phyloP scores from a whole-genome alignment of 768 basidiomycete species.

The Butyriboletus loyo region DNA sequence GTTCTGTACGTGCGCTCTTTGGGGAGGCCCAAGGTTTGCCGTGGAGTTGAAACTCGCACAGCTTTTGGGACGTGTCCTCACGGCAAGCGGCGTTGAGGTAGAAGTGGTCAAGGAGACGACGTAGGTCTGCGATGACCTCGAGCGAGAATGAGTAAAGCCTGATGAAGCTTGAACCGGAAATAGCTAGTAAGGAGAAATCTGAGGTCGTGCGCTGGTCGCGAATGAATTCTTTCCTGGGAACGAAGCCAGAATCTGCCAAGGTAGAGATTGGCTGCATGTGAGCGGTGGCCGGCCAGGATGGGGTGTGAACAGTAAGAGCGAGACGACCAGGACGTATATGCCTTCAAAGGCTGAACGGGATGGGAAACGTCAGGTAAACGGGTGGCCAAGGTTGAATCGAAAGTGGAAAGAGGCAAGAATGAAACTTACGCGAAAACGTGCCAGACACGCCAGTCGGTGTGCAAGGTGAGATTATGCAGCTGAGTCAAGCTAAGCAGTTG shows the following conservation, averaged over 20 bases:
- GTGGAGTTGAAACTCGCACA: slow-evolving; percentile 64
- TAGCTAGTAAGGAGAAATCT: slow-evolving; percentile 67
- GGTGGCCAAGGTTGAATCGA: slow-evolving; percentile 30
- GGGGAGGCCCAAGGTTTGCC: slow-evolving; percentile 73
- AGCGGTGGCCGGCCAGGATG: slow-evolving; percentile 24
- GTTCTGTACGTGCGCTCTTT: slow-evolving; percentile 64
- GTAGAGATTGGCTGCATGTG: slow-evolving; percentile 32
- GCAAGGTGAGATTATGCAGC: slow-evolving; percentile 11
- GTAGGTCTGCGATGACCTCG: slow-evolving; percentile 49
- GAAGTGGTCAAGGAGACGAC: slow-evolving; percentile 51
- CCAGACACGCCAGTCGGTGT: slow-evolving; percentile 26
- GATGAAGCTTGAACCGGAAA: slow-evolving; percentile 60
- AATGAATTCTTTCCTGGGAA: slow-evolving; percentile 71
- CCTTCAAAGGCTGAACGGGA: slow-evolving; percentile 26
- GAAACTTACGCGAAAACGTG: slow-evolving; percentile 33
- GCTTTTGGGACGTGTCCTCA: slow-evolving; percentile 54
- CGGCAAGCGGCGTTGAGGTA: slow-evolving; percentile 44
- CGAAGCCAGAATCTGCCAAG: slow-evolving; percentile 48
- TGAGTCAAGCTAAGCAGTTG: slow-evolving; percentile 10
- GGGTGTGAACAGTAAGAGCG: slow-evolving; percentile 18
- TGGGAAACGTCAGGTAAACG: slow-evolving; percentile 39
- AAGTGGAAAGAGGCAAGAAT: slow-evolving; percentile 27
- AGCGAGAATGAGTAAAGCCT: slow-evolving; percentile 69
- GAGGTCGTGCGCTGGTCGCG: slow-evolving; percentile 53
- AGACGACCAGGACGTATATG: slow-evolving; percentile 26